A percentile compares a stretch with the other conserved stretches of the same genome.
Conservation (phyloP, 1,284 basidiomycete genomes). For the Golubevia pallescens region DNA sequence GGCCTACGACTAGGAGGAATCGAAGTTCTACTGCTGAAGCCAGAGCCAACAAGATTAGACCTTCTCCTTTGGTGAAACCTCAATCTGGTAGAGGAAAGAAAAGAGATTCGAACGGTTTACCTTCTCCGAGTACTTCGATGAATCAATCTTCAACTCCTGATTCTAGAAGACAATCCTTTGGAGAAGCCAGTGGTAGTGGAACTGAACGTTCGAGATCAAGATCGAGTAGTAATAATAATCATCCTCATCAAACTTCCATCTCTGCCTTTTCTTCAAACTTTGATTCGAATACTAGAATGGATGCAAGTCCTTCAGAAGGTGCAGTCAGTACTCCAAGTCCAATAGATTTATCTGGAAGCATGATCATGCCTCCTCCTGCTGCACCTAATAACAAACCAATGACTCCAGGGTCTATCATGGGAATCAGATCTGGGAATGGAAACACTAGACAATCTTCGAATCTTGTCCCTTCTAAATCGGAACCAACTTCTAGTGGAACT, state of each 20-base stretch:
- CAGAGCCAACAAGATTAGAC: conserved; percentile 44
- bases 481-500: not conserved
- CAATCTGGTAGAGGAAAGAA: conserved; percentile 18
- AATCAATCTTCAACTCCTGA: no score
- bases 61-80: conserved; percentile 59
- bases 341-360: conserved; percentile 33
- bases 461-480: not conserved
- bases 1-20: conserved; percentile 28
- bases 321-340: conserved; percentile 51
- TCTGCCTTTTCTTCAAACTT: no score
- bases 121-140: no score
- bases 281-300: conserved; percentile 9
- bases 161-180: no score
- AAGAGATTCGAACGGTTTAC: conserved; percentile 12
- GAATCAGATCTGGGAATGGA: conserved; percentile 17
- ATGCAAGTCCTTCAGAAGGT: conserved; percentile 42
- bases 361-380: conserved; percentile 32
- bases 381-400: conserved; percentile 33
- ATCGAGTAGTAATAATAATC: not conserved
- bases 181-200: no score
- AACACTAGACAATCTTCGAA: not conserved
- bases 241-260: no score
- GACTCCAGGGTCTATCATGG: conserved; percentile 58
- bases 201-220: conserved; percentile 1
- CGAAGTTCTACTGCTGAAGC: conserved; percentile 40